Evolutionary conservation across 1,284 basidiomycete species (phyloP).

Genomic region (Fomes fomentarius): DNA sequence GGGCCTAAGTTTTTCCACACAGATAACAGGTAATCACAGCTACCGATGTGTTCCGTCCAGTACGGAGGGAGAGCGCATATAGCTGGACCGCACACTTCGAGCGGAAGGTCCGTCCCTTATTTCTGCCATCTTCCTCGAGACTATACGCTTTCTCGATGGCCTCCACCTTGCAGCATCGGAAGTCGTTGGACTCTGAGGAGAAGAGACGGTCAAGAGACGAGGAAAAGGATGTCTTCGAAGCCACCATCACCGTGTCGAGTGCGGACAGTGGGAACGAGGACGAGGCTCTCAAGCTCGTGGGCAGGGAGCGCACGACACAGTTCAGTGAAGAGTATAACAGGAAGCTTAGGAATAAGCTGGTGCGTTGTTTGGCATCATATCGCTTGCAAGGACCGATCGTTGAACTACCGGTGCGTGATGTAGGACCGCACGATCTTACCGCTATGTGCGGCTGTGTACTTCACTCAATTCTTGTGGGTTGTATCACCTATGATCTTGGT

Average conservation of each 20-base stretch:
- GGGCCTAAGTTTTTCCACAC: constrained; percentile 5
- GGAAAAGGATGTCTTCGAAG: constrained; percentile 28
- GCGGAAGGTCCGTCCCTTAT: constrained; percentile 5
- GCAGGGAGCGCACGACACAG: constrained; percentile 48
- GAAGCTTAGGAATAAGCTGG: constrained; percentile 60
- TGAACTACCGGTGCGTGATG: neutral
- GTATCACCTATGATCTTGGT: neutral
- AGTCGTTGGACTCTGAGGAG: constrained; percentile 18
- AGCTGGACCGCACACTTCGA: too few species aligned
- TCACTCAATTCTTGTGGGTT: constrained; percentile 64
- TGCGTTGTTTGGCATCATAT: constrained; percentile 31
- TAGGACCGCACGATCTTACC: constrained; percentile 64
- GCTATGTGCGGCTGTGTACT: constrained; percentile 67
- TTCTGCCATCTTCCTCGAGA: constrained; percentile 1
- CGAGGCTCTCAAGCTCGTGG: constrained; percentile 63
- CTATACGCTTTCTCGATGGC: too few species aligned
- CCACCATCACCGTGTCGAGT: constrained; percentile 20
- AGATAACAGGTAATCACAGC: constrained; percentile 8
- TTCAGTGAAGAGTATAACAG: constrained; percentile 66
- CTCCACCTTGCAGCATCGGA: constrained; percentile 11
- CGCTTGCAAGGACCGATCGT: neutral
- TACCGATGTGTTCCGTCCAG: neutral
- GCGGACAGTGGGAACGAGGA: constrained; percentile 49
- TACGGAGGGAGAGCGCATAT: constrained; percentile 1
- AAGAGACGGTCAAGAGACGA: constrained; percentile 13